Evolutionary conservation across 495 filamentous ascomycete species (phyloP).

Genomic region (Melanomma pulvis-pyrius): DNA sequence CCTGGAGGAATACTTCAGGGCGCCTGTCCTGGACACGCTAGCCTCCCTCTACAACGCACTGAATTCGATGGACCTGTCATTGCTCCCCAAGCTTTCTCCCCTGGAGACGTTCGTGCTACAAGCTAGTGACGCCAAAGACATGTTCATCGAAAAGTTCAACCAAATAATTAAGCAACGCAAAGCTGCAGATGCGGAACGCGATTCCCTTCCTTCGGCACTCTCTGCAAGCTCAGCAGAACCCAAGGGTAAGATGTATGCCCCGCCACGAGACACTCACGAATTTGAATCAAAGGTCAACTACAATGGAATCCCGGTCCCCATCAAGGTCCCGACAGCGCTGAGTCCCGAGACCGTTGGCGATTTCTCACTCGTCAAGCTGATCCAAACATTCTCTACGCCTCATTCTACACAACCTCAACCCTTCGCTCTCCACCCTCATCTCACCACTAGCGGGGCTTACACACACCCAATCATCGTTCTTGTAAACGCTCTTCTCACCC

Average conservation of each 20-base stretch:
- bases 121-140: conserved; percentile 87
- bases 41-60: conserved; percentile 86
- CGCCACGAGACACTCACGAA: conserved; percentile 94
- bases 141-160: conserved; percentile 98
- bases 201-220: conserved; percentile 29
- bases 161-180: conserved; percentile 79
- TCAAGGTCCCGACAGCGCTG: conserved; percentile 90
- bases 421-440: conserved; percentile 84
- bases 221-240: conserved; percentile 42
- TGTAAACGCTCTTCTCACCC: conserved; percentile 83
- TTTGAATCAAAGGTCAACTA: conserved; percentile 94
- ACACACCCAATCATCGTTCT: conserved; percentile 80
- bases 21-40: conserved; percentile 86
- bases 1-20: conserved; percentile 95
- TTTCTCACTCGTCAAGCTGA: conserved; percentile 95
- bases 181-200: conserved; percentile 50
- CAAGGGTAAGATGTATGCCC: conserved; percentile 54
- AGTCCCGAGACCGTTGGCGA: conserved; percentile 96
- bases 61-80: conserved; percentile 93
- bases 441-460: conserved; percentile 84
- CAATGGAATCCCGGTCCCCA: conserved; percentile 90
- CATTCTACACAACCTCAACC: conserved; percentile 81
- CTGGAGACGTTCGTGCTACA: conserved; percentile 87
- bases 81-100: conserved; percentile 83
- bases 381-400: conserved; percentile 84